Percentiles rank a stretch among this genome's conserved stretches.
Evolutionary conservation across 108 stramenopile genomes (phyloP).

Genomic region (Nitzschia sp.): DNA sequence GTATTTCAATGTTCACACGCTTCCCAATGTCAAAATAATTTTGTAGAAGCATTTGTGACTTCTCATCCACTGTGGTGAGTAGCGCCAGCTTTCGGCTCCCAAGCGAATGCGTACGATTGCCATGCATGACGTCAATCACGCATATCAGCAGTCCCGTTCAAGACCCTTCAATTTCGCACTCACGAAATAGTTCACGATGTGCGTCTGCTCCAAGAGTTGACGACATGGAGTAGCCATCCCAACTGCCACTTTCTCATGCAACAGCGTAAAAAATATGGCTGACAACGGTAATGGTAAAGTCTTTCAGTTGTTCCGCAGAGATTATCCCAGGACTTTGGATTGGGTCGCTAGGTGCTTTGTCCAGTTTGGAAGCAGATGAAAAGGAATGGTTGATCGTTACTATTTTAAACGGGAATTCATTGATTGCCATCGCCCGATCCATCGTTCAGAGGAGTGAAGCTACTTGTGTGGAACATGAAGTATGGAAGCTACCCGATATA

Average conservation of each 20-base stretch:
- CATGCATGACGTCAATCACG: background rate
- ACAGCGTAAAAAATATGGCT: no score
- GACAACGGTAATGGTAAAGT: no score
- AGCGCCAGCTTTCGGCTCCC: no score
- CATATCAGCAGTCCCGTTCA: no score
- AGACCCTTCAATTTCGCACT: no score
- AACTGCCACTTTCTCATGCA: background rate
- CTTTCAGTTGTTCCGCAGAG: background rate
- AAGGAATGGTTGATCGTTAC: slow-evolving; percentile 33
- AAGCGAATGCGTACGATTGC: background rate
- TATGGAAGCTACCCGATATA: slow-evolving; percentile 39
- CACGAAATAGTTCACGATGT: no score
- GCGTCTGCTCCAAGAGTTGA: no score
- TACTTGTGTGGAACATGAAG: background rate
- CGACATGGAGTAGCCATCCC: background rate
- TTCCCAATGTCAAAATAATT: no score
- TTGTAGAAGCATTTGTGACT: no score
- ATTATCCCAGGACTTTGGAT: slow-evolving; percentile 39
- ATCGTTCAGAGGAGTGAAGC: background rate
- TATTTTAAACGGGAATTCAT: slow-evolving; percentile 9
- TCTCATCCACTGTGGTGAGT: no score
- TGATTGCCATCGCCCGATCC: background rate
- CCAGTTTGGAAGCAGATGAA: background rate
- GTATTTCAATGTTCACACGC: no score
- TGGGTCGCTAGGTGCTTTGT: slow-evolving; percentile 25